Evolutionary conservation across 805 yeast genomes (phyloP).

Genomic region (Pichia californica): DNA sequence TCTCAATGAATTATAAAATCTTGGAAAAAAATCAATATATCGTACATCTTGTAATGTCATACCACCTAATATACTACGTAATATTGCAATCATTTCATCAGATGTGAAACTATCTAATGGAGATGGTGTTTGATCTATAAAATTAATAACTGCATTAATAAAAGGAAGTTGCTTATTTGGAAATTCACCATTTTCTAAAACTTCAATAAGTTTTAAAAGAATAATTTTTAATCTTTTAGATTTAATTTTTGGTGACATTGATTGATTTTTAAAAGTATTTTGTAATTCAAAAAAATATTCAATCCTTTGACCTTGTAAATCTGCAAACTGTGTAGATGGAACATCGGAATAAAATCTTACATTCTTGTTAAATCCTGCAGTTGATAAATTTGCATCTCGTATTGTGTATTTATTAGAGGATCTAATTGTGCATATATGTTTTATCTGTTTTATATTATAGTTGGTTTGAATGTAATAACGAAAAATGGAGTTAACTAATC

Average conservation of each 20-base stretch:
- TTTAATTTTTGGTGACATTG: constrained; percentile 24
- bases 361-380: too few relatives aligned
- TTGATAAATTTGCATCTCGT: too few relatives aligned
- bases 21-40: constrained; percentile 28
- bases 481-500: not conserved
- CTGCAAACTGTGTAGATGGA: constrained; percentile 12
- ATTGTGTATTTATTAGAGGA: too few relatives aligned
- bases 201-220: constrained; percentile 16
- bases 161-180: constrained; percentile 22
- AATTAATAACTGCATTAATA: constrained; percentile 25
- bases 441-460: too few relatives aligned
- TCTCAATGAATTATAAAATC: constrained; percentile 27
- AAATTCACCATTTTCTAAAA: constrained; percentile 20
- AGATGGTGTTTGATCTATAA: constrained; percentile 21
- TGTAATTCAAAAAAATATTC: constrained; percentile 19
- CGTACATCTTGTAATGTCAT: constrained; percentile 26
- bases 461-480: not conserved
- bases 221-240: constrained; percentile 19
- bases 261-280: constrained; percentile 18
- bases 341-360: constrained; percentile 1
- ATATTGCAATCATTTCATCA: constrained; percentile 19
- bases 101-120: constrained; percentile 21
- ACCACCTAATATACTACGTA: constrained; percentile 22
- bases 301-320: constrained; percentile 11
- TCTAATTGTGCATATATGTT: too few relatives aligned